Evolutionary conservation across 2,329 filamentous ascomycete species (phyloP), one percentile per base, ranked within the genome.

Genomic region (Colletotrichum gigasporum): DNA sequence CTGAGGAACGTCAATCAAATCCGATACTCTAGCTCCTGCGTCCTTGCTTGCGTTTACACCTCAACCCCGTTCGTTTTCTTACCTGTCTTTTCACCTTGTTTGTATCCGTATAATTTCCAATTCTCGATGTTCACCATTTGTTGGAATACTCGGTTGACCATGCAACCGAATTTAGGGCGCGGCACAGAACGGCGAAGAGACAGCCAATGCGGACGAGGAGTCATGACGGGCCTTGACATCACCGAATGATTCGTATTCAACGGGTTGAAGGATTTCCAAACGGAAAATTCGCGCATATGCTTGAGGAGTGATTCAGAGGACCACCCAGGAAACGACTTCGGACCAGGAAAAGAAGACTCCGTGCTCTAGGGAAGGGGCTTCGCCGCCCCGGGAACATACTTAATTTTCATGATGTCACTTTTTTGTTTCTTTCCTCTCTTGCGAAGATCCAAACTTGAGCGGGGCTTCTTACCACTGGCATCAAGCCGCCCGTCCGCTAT

Each of bases 341-440:
- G 56, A 47, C 48, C 34, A 64, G 61, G 61, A 44, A 54, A 63
- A 44, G 32, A 51, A 44, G 48, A 59, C 47, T 42, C 42, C 20
- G 42, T 55, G 41, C 48, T 50, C 56, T 37, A 50, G 42, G 50
- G 42, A 62, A 55, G 50, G 57, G 56, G 57, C 48, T n/a, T 61
- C 42, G 57, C 50, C 28, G 57, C 62, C 62, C 28, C 35, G 34
- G 62, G 57, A 62, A 65, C 62, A 65, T 65, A 65, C 57, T 65
- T 65, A 65, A 65, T 65, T 65, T 64, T 65, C 57, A 65, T 55
- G 62, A 65, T 65, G 57, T 55, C 57, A 55, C 48, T 51, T 53
- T 44, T 48, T 39, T 52, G 37, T 47, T 60, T 56, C 32, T 47
- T 35, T 59, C 28, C 45, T 63, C 44, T 59, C 22, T 32, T 37